These are phyloP conservation scores for Leptographium lundbergii DNA, from an alignment of 2,329 filamentous ascomycete genomes.

Conservation along the genomic window DNA sequence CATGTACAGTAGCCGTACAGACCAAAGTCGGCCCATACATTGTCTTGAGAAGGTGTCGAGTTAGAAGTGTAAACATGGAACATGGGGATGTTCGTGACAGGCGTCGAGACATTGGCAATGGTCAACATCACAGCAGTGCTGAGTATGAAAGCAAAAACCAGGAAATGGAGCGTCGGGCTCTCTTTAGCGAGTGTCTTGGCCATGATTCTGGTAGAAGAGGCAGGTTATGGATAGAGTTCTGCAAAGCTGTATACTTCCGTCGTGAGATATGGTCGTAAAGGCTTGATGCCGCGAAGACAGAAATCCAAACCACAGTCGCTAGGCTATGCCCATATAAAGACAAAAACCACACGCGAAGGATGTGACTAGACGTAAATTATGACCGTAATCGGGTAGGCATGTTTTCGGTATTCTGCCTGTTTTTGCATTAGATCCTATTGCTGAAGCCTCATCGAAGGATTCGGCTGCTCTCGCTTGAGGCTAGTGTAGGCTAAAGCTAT, in stretches of 20 bases:
- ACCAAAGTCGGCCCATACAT: background rate
- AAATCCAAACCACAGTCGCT: no score
- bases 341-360: background rate
- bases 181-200: background rate
- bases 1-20: background rate
- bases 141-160: background rate
- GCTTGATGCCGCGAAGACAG: no score
- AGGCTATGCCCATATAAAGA: background rate
- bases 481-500: background rate
- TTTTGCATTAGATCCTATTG: background rate
- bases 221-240: no score
- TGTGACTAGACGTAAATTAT: background rate
- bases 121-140: background rate
- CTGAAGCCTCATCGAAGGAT: background rate
- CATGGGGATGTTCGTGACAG: background rate
- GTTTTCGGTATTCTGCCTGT: background rate
- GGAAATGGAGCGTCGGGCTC: background rate
- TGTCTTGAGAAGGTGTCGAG: background rate
- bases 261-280: background rate
- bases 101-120: background rate
- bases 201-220: background rate
- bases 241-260: no score
- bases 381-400: background rate
- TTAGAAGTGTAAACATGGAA: background rate
- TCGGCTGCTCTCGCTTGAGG: background rate